A percentile compares a stretch with the other conserved stretches of the same genome.
These are phyloP conservation scores for Trichothecium sympodiale DNA, from an alignment of 2,329 filamentous ascomycete species.

Conservation along the genomic window DNA sequence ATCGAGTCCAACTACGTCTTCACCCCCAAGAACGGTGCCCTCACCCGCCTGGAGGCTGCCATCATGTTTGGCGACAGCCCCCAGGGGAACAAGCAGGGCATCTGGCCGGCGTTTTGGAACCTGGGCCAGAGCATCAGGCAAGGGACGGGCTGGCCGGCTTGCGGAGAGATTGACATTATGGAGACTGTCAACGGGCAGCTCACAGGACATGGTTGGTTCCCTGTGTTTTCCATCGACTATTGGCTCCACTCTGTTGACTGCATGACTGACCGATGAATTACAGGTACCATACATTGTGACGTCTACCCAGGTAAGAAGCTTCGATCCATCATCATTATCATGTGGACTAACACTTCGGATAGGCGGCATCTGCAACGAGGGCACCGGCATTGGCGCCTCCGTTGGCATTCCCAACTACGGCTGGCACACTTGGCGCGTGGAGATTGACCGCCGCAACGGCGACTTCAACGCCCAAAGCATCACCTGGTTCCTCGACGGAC, in stretches of 20 bases:
- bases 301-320: not conserved
- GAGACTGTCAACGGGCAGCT: conserved; percentile 41
- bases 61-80: conserved; percentile 30
- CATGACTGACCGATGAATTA: too few species aligned
- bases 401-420: conserved; percentile 22
- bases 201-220: conserved; percentile 28
- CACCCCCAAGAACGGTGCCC: conserved; percentile 26
- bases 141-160: conserved; percentile 38
- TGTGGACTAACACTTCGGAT: conserved; percentile 34
- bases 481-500: conserved; percentile 32
- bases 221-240: too few species aligned
- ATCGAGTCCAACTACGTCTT: conserved; percentile 31
- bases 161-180: conserved; percentile 47
- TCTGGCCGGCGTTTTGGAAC: conserved; percentile 51
- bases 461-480: conserved; percentile 35
- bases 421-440: conserved; percentile 35
- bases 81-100: conserved; percentile 32
- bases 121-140: conserved; percentile 36
- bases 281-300: not conserved
- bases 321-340: too few species aligned
- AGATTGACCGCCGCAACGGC: conserved; percentile 31
- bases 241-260: too few species aligned
- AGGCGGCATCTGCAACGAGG: conserved; percentile 37
- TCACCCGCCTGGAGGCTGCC: conserved; percentile 28
- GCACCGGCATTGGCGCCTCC: conserved; percentile 23